Percentiles rank a stretch among this genome's conserved stretches.
Conservation (phyloP, 495 filamentous ascomycete species). For the Hypoxylon trugodes region DNA sequence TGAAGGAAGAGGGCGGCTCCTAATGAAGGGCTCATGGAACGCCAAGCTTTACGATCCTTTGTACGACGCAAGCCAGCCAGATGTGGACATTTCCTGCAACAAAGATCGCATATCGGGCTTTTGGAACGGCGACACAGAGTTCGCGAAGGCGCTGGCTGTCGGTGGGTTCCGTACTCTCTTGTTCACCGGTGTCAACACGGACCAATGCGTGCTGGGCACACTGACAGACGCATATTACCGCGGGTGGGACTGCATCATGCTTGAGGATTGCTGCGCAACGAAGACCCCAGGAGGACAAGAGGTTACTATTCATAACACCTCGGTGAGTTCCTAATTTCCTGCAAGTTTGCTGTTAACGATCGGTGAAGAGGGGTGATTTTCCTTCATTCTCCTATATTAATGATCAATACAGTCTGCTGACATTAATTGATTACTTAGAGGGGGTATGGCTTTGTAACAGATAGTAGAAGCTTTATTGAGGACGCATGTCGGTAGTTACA, state of each 20-base stretch:
- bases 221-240: constrained; percentile 61
- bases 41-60: constrained; percentile 58
- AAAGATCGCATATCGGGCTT: constrained; percentile 68
- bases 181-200: constrained; percentile 67
- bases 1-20: constrained; percentile 53
- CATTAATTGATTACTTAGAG: constrained; percentile 2
- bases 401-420: neutral
- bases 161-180: constrained; percentile 58
- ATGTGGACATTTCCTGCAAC: constrained; percentile 59
- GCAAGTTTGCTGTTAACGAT: neutral
- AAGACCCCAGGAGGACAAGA: constrained; percentile 49
- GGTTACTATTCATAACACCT: constrained; percentile 41
- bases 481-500: neutral
- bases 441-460: constrained; percentile 24
- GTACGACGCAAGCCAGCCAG: constrained; percentile 39
- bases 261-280: constrained; percentile 64
- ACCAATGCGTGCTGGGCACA: constrained; percentile 67
- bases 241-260: constrained; percentile 64
- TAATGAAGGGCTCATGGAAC: constrained; percentile 65
- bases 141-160: constrained; percentile 40
- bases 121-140: constrained; percentile 52
- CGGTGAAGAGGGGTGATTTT: neutral
- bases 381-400: neutral
- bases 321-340: constrained; percentile 40
- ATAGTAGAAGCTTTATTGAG: constrained; percentile 21